These are phyloP conservation scores for Knufia fluminis DNA, from an alignment of 2,329 filamentous ascomycete genomes.

Conservation along the genomic window DNA sequence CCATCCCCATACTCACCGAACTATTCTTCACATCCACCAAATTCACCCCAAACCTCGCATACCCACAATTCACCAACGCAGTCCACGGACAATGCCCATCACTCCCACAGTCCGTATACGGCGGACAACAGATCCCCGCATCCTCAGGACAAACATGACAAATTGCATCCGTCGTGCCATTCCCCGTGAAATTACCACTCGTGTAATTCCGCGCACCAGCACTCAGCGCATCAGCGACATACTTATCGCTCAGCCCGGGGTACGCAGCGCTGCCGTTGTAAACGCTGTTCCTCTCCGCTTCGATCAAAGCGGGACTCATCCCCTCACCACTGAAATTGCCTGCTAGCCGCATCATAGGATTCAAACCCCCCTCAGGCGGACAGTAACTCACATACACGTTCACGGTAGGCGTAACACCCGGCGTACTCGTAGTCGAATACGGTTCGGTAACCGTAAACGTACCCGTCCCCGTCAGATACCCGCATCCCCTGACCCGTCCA, in stretches of 20 bases:
- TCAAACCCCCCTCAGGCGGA: background rate
- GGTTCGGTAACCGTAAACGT: slow-evolving; percentile 17
- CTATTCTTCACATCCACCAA: slow-evolving; percentile 19
- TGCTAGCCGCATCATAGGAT: background rate
- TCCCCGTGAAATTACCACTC: background rate
- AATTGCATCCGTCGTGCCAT: slow-evolving; percentile 12
- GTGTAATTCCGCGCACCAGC: slow-evolving; percentile 1
- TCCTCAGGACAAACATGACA: slow-evolving; percentile 16
- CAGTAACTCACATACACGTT: slow-evolving; percentile 18
- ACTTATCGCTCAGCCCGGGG: background rate
- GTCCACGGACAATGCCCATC: slow-evolving; percentile 17
- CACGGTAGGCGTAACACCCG: slow-evolving; percentile 13
- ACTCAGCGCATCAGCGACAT: background rate
- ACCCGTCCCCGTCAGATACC: slow-evolving; percentile 17
- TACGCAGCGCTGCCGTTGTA: background rate
- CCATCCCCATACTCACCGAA: slow-evolving; percentile 13
- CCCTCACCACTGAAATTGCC: background rate
- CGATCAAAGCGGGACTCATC: background rate
- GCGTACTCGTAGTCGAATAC: slow-evolving; percentile 9
- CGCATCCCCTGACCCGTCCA: slow-evolving; percentile 19
- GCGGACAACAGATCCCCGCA: slow-evolving; percentile 18
- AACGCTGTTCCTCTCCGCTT: background rate
- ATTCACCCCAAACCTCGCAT: slow-evolving; percentile 17
- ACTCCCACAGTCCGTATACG: slow-evolving; percentile 13
- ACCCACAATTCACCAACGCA: slow-evolving; percentile 13